A percentile compares a stretch with the other conserved stretches of the same genome.
These are phyloP conservation scores for Abelmoschus esculentus DNA, from an alignment of 345 rosid genomes.

Conservation along the genomic window DNA sequence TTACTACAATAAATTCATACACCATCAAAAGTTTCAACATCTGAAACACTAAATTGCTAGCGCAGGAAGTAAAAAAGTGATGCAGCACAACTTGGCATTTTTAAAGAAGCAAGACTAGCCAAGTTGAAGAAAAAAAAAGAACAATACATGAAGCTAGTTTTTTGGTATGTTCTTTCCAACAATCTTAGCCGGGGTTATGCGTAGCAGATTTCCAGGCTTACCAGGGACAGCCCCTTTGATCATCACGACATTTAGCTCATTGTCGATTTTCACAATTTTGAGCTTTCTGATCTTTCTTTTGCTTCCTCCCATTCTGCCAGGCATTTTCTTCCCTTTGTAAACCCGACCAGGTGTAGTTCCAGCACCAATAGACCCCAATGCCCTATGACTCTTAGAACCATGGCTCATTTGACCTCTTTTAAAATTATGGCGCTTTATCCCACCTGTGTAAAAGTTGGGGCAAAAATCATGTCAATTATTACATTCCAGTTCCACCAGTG, in stretches of 20 bases:
- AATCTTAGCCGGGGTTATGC: conserved; percentile 79
- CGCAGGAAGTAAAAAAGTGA: background rate
- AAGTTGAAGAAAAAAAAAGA: background rate
- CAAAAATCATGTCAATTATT: background rate
- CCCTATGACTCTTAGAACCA: conserved; percentile 87
- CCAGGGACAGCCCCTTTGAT: conserved; percentile 89
- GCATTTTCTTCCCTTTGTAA: conserved; percentile 93
- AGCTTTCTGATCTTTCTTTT: conserved; percentile 80
- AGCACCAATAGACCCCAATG: conserved; percentile 86
- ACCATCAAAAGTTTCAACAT: background rate
- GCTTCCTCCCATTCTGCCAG: conserved; percentile 92
- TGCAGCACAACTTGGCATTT: background rate
- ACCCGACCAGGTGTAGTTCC: conserved; percentile 96
- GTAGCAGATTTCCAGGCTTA: conserved; percentile 86
- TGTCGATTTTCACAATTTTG: conserved; percentile 73
- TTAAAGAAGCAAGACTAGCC: background rate
- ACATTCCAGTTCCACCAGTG: background rate
- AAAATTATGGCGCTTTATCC: conserved; percentile 81
- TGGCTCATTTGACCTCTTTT: conserved; percentile 82
- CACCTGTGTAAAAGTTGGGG: conserved; percentile 36
- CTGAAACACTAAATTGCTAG: conserved; percentile 9
- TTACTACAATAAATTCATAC: background rate
- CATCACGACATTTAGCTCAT: conserved; percentile 73
- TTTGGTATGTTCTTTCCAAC: conserved; percentile 90
- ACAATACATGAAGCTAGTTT: conserved; percentile 35